A percentile compares a stretch with the other conserved stretches of the same genome.
Evolutionary conservation across 352 stramenopile genomes (phyloP).

Genomic region (Phytophthora colocasiae): DNA sequence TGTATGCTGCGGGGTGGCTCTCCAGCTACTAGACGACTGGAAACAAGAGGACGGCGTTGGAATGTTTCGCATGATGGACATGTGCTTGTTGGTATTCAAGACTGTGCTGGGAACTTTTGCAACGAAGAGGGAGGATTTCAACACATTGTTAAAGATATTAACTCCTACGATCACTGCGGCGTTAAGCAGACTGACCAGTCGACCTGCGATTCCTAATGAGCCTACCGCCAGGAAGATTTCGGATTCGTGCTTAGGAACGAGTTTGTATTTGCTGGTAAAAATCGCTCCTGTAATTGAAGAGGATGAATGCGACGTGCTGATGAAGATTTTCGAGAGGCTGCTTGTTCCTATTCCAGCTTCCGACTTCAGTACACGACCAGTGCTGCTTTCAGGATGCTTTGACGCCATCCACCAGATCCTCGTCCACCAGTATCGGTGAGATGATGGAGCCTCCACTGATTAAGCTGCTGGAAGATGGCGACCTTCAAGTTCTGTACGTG

Average conservation of each 20-base stretch:
- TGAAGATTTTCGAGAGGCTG: slow-evolving; percentile 16
- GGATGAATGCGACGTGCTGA: slow-evolving; percentile 2
- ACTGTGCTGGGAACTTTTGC: slow-evolving; percentile 23
- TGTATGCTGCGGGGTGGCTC: slow-evolving; percentile 21
- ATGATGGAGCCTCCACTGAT: slow-evolving; percentile 3
- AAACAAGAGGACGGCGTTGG: neutral
- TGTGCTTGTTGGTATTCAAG: slow-evolving; percentile 28
- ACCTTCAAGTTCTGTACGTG: slow-evolving; percentile 2
- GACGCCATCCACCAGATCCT: slow-evolving; percentile 12
- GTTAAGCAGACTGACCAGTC: slow-evolving; percentile 11
- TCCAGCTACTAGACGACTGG: slow-evolving; percentile 14
- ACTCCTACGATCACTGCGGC: slow-evolving; percentile 1
- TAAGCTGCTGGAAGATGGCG: slow-evolving; percentile 3
- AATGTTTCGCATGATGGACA: slow-evolving; percentile 26
- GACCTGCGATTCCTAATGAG: slow-evolving; percentile 1
- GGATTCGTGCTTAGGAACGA: slow-evolving; percentile 12
- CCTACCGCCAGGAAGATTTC: neutral
- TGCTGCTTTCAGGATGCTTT: slow-evolving; percentile 6
- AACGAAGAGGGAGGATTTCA: slow-evolving; percentile 14
- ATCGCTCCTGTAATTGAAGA: slow-evolving; percentile 10
- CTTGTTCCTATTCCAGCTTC: slow-evolving; percentile 1
- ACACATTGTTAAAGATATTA: slow-evolving; percentile 11
- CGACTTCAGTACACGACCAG: neutral
- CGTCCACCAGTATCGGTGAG: slow-evolving; percentile 7
- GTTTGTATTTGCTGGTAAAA: slow-evolving; percentile 22